Percentiles rank a stretch among this genome's conserved stretches.
phyloP scores from a whole-genome alignment of 495 filamentous ascomycete genomes.

The Trichoderma asperelloides region DNA sequence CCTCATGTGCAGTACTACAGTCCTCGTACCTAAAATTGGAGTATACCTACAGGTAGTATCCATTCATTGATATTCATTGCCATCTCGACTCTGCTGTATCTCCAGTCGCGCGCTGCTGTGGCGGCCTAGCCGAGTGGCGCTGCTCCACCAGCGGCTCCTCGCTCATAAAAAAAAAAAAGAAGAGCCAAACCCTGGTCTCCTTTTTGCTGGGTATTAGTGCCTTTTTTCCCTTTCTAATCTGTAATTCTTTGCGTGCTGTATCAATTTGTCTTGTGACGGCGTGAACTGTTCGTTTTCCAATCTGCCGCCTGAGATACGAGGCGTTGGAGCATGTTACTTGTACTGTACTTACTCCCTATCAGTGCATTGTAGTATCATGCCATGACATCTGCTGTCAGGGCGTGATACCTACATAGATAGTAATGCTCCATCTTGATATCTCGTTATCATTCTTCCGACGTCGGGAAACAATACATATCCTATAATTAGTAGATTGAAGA shows the following conservation, averaged over 20 bases:
- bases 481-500: background rate
- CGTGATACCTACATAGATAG: too few relatives aligned
- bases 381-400: background rate
- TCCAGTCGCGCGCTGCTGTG: background rate
- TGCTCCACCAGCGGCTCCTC: background rate
- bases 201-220: too few relatives aligned
- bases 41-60: background rate
- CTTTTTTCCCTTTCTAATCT: background rate
- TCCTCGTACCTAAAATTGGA: background rate
- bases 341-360: too few relatives aligned
- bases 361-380: background rate
- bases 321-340: background rate
- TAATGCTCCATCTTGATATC: background rate
- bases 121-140: conserved; percentile 6
- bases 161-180: background rate
- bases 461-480: background rate
- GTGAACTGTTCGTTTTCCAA: background rate
- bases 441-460: background rate
- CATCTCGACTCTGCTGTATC: background rate
- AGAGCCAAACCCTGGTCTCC: background rate
- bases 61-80: background rate
- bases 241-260: background rate
- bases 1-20: too few relatives aligned
- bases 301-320: background rate
- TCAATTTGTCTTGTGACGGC: background rate